Base-by-base conservation (phyloP, 2,329 filamentous ascomycete genomes). In the Diaporthe caulivora region DNA sequence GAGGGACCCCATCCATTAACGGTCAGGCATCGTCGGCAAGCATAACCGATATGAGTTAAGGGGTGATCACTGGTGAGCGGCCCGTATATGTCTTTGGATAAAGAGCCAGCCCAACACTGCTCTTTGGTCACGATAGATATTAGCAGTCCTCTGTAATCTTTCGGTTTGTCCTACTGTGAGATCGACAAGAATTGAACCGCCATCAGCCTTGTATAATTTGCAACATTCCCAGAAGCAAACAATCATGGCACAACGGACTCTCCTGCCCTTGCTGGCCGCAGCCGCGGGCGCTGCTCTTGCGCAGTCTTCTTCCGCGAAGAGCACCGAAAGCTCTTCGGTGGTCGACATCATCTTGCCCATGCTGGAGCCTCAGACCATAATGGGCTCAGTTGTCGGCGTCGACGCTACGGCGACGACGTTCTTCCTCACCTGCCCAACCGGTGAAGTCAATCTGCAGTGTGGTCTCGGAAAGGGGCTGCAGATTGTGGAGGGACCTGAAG, bases 331-430 rank as follows among this genome's bases (percentile, higher is more conserved):
- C 65, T 75, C 73, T 49, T 37, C 68, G 26, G 70, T 76, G 54
- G 73, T 79, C 15, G 65, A 62, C 40, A 53, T 79, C 37, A 21
- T 77, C 34, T n/a, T 79, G 13, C 77, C 76, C 8, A 40, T 54
- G 11, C 24, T 70, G 26, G 76, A 76, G 34, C 26, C 47, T 11
- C 74, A 78, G 65, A 58, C 71, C 1, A 70, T 80, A 31, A 70
- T 75, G 47, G 80, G 72, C 24, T 80, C 78, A 1, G 76, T 80
- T 51, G 72, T 80, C 74, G 72, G 72, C 26, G 78, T 74, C n/a
- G 75, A 67, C 40, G 70, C 78, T 18, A 77, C 75, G 17, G 77
- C 77, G 11, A 79, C 80, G 1, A 65, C 75, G 2, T 79, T 76
- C 70, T 57, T 67, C 37, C 29, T 80, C 29, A 47, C 51, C 31